Base-by-base conservation (phyloP, 78 protist genomes). In the Pirum gemmata region DNA sequence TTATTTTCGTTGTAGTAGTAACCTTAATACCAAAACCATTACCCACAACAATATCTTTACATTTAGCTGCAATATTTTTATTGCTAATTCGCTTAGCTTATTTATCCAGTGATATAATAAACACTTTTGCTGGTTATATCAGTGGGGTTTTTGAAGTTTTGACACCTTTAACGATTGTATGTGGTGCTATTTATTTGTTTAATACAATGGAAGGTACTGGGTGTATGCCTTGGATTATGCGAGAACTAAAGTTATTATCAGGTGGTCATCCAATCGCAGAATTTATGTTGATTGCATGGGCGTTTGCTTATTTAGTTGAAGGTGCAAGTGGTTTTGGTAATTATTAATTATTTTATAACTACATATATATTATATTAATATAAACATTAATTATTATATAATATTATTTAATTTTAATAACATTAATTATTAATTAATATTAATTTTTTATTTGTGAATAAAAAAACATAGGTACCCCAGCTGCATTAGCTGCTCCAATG, bases 301-400 rank as follows among this genome's bases (percentile, higher is more conserved):
- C 75, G 8, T 84, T 84, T 40, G 88, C 88, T 31, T 84, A 84
- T 40, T 75, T 84, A 2, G 88, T 84, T 67, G 88, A 84, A 39
- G 88, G 88, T 41, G 74, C 76, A 61, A 84, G 88, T 84, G 88
- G 88, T 29, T 84, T 84, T 51, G 88, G 88, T 61, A 82, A n/a
- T n/a, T n/a, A n/a, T n/a, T n/a, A n/a, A n/a, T n/a, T n/a, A n/a
- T n/a, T n/a, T n/a, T n/a, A n/a, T n/a, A n/a, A n/a, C n/a, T n/a
- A n/a, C n/a, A n/a, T n/a, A n/a, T n/a, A n/a, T n/a, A n/a, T n/a
- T n/a, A n/a, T n/a, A n/a, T n/a, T n/a, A n/a, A n/a, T n/a, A n/a
- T n/a, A n/a, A n/a, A n/a, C n/a, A n/a, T n/a, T n/a, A n/a, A n/a
- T n/a, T n/a, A n/a, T n/a, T n/a, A n/a, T n/a, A n/a, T n/a, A n/a